phyloP scores from a whole-genome alignment of 2,329 filamentous ascomycete species.

The Alternaria sp. region DNA sequence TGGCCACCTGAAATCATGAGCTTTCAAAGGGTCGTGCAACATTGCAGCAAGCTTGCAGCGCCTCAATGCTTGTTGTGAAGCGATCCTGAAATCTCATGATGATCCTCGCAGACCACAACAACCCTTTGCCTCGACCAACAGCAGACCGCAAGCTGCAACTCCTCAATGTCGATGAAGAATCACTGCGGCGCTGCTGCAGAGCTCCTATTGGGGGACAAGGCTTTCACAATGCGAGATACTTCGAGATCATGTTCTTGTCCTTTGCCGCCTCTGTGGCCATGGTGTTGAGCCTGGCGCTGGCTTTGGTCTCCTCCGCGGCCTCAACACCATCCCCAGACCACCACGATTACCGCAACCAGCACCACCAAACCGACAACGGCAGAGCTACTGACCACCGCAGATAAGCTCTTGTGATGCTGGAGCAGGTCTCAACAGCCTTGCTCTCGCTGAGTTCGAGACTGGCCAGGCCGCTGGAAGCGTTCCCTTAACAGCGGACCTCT shows the following conservation, averaged over 20 bases:
- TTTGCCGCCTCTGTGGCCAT: neutral
- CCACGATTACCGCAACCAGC: neutral
- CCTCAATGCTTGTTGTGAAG: neutral
- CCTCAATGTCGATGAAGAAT: neutral
- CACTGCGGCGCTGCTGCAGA: neutral
- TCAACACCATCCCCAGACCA: constrained; percentile 1
- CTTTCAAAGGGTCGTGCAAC: neutral
- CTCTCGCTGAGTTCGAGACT: neutral
- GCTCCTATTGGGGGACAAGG: neutral
- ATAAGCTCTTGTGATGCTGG: neutral
- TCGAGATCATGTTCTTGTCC: neutral
- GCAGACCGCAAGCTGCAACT: neutral
- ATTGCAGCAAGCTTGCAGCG: neutral
- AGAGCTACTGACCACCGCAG: neutral
- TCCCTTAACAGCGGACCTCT: neutral
- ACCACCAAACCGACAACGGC: neutral
- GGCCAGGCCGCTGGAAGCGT: neutral
- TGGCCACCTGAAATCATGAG: neutral
- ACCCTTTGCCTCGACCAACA: neutral
- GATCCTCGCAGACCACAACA: neutral
- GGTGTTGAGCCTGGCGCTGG: neutral
- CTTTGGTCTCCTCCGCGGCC: neutral
- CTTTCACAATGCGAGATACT: neutral
- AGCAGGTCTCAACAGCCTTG: neutral
- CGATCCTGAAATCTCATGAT: neutral